phyloP scores from a whole-genome alignment of 2,329 filamentous ascomycete genomes.

The Cordyceps cicadae region DNA sequence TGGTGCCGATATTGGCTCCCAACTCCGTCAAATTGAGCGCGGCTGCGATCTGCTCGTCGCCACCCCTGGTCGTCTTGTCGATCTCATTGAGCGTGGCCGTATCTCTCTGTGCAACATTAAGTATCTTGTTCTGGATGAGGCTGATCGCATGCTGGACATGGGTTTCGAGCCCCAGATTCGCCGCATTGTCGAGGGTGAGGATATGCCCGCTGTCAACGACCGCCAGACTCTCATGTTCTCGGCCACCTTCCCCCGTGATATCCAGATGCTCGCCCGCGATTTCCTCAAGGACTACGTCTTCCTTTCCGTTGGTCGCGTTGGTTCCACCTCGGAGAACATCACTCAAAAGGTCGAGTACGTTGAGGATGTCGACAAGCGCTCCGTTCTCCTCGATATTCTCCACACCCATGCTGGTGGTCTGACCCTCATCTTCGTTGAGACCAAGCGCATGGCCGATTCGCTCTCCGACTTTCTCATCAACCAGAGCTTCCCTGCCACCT shows the following conservation, averaged over 20 bases:
- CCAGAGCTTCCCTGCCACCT: slow-evolving; percentile 95
- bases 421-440: slow-evolving; percentile 97
- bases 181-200: slow-evolving; percentile 94
- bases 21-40: slow-evolving; percentile 95
- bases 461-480: slow-evolving; percentile 98
- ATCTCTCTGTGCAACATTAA: slow-evolving; percentile 99
- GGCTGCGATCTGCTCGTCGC: slow-evolving; percentile 96
- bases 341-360: slow-evolving; percentile 98
- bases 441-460: slow-evolving; percentile 98
- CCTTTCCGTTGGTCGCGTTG: slow-evolving; percentile 95
- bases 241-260: slow-evolving; percentile 96
- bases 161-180: slow-evolving; percentile 99
- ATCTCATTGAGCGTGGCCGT: slow-evolving; percentile 95
- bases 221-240: slow-evolving; percentile 99
- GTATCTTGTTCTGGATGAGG: slow-evolving; percentile 97
- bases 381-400: slow-evolving; percentile 91
- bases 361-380: slow-evolving; percentile 95
- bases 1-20: slow-evolving; percentile 96
- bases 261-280: slow-evolving; percentile 97
- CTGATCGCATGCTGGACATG: slow-evolving; percentile 99
- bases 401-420: slow-evolving; percentile 86
- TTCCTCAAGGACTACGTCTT: slow-evolving; percentile 99
- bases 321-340: slow-evolving; percentile 99
- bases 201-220: slow-evolving; percentile 77
- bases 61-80: slow-evolving; percentile 92